Evolutionary conservation across 208 protist species (phyloP).

Genomic region (Trypanosoma brucei): DNA sequence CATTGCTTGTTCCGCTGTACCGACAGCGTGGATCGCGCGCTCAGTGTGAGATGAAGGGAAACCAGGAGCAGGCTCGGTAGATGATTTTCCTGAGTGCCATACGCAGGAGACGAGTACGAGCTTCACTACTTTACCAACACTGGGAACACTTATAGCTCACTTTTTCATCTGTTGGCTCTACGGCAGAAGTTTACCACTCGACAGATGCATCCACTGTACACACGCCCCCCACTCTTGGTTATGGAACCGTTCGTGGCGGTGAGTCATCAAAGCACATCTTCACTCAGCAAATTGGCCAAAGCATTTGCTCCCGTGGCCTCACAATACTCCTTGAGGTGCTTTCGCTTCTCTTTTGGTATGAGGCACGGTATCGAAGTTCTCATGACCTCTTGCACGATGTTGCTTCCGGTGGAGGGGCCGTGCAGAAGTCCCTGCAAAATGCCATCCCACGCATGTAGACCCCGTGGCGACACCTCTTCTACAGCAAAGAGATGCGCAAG

Average conservation of each 20-base stretch:
- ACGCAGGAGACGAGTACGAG: too few species aligned
- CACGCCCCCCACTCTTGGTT: neutral
- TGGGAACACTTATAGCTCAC: too few species aligned
- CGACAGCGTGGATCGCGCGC: too few species aligned
- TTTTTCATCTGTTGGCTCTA: too few species aligned
- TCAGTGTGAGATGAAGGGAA: too few species aligned
- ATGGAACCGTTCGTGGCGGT: neutral
- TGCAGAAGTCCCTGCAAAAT: neutral
- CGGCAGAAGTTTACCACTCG: too few species aligned
- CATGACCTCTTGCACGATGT: conserved; percentile 13
- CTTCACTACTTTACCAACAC: too few species aligned
- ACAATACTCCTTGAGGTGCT: conserved; percentile 11
- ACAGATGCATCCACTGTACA: neutral
- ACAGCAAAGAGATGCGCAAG: conserved; percentile 9
- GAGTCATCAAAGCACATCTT: neutral
- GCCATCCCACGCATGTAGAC: conserved; percentile 12
- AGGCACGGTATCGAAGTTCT: conserved; percentile 4
- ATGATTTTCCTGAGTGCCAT: too few species aligned
- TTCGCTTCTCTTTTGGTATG: conserved; percentile 10
- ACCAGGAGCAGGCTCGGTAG: too few species aligned
- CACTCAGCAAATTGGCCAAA: conserved; percentile 5
- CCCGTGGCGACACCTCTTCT: neutral
- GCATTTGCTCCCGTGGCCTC: conserved; percentile 1
- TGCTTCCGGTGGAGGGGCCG: neutral
- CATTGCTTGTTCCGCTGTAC: too few species aligned